A percentile compares a stretch with the other conserved stretches of the same genome.
phyloP scores from a whole-genome alignment of 345 rosid genomes.

The Citrus australasica region DNA sequence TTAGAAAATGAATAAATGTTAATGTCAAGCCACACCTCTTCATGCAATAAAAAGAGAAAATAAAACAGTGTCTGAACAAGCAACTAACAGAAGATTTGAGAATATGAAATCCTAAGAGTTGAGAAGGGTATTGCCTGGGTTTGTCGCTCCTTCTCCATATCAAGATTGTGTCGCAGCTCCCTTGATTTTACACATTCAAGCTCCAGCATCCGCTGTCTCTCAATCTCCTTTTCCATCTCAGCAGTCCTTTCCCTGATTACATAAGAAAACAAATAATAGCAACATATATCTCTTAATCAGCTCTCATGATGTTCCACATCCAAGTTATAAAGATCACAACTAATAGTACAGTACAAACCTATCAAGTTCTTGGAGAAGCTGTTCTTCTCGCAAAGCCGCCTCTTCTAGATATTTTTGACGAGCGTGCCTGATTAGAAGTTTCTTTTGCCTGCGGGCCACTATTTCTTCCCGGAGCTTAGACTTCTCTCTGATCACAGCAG shows the following conservation, averaged over 20 bases:
- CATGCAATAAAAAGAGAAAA: neutral
- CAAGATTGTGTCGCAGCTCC: conserved; percentile 70
- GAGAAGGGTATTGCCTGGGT: conserved; percentile 48
- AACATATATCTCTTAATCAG: neutral
- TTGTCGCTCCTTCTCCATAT: conserved; percentile 83
- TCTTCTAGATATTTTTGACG: conserved; percentile 75
- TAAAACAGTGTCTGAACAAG: neutral
- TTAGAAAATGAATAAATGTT: neutral
- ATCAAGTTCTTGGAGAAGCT: conserved; percentile 70
- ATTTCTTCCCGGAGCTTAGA: conserved; percentile 58
- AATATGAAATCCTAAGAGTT: neutral
- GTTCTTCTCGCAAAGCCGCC: conserved; percentile 61
- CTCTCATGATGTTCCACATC: neutral
- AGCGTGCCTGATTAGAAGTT: conserved; percentile 48
- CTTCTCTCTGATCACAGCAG: conserved; percentile 48
- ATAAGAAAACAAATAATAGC: conserved; percentile 10
- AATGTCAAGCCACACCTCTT: neutral
- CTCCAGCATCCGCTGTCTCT: conserved; percentile 67
- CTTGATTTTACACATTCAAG: conserved; percentile 73
- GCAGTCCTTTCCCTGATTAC: conserved; percentile 56
- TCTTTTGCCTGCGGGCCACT: conserved; percentile 61
- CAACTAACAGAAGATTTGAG: neutral
- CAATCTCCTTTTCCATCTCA: conserved; percentile 77
- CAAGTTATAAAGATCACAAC: neutral
- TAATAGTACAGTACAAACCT: conserved; percentile 37